Base-by-base conservation (phyloP, 1,284 basidiomycete genomes). In the Moesziomyces antarcticus region DNA sequence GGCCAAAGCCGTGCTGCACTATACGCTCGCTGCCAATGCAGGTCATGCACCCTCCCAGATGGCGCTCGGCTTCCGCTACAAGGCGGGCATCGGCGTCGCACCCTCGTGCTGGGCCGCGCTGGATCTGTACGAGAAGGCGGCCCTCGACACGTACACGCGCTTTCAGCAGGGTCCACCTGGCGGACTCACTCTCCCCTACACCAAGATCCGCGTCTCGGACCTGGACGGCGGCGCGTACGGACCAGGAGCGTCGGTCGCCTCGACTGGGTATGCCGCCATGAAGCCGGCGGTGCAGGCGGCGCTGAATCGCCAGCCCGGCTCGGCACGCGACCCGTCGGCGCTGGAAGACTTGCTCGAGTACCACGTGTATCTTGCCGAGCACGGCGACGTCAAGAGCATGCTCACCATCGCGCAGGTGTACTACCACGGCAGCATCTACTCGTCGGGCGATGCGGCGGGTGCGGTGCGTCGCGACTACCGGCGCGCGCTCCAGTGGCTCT, bases 51-150 rank as follows among this genome's bases (percentile, higher is more conserved):
- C 92, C 5, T 92, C 96, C 0, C 91, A 95, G 83, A 94, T 96
- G 92, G 90, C 93, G 0, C 87, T 99, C 41, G 97, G 91, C 0
- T 98, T 96, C 84, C 89, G 94, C n/a, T 91, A 95, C 82, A 97
- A 93, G 92, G 91, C 91, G 25, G 97, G 97, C 0, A 95, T 99
- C 64, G 93, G 94, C 25, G 74, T 78, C 7, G 58, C 69, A 7
- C 91, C 92, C 0, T 87, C 90, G 54, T 93, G 97, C 85, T 60
- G 40, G 41, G 46, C 64, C 11, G 68, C 80, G 35, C 70, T 83
- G 22, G 49, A 59, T 11, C 74, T 76, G 43, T 82, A 81, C 68
- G 79, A 82, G 35, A 58, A 64, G 20, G 73, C 70, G 14, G 81
- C 79, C 0, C 41, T 53, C 27, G 66, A 74, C 11, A 43, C 91